Conservation (phyloP, 768 basidiomycete species). For the Lactarius sp. region DNA sequence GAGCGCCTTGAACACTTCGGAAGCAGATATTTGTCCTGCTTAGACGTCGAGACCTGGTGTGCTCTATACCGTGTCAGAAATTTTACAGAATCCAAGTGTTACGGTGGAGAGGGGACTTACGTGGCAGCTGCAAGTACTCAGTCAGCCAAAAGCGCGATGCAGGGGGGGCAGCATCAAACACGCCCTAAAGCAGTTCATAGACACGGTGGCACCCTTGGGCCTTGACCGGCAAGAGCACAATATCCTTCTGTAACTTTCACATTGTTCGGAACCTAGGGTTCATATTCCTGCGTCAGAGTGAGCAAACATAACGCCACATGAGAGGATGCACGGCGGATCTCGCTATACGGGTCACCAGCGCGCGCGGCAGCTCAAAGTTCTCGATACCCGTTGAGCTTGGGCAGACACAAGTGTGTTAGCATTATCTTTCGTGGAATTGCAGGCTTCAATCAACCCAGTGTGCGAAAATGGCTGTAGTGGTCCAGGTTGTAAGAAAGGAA, state of each 20-base stretch:
- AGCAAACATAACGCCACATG: neutral
- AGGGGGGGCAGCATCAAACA: slow-evolving; percentile 16
- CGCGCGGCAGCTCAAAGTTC: slow-evolving; percentile 84
- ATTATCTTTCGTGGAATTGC: slow-evolving; percentile 65
- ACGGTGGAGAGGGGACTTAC: slow-evolving; percentile 40
- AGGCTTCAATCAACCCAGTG: neutral
- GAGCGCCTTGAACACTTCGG: slow-evolving; percentile 85
- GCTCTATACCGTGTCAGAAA: slow-evolving; percentile 47
- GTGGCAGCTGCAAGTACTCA: slow-evolving; percentile 8
- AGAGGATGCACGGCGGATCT: slow-evolving; percentile 63
- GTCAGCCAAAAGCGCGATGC: neutral
- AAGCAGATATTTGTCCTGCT: slow-evolving; percentile 84
- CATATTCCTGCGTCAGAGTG: neutral
- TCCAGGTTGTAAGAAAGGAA: no score
- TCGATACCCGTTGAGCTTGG: slow-evolving; percentile 62
- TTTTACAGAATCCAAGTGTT: neutral
- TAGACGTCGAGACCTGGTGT: slow-evolving; percentile 79
- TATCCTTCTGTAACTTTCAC: slow-evolving; percentile 86
- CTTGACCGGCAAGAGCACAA: slow-evolving; percentile 70
- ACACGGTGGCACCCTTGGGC: slow-evolving; percentile 76
- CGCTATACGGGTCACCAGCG: slow-evolving; percentile 76
- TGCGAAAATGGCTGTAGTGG: no score
- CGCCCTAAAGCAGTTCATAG: slow-evolving; percentile 87
- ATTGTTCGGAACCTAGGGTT: slow-evolving; percentile 69
- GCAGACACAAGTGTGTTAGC: slow-evolving; percentile 54